A percentile compares a stretch with the other conserved stretches of the same genome.
Evolutionary conservation across 1,139 yeast species (phyloP).

Genomic region (Geotrichum siamense): DNA sequence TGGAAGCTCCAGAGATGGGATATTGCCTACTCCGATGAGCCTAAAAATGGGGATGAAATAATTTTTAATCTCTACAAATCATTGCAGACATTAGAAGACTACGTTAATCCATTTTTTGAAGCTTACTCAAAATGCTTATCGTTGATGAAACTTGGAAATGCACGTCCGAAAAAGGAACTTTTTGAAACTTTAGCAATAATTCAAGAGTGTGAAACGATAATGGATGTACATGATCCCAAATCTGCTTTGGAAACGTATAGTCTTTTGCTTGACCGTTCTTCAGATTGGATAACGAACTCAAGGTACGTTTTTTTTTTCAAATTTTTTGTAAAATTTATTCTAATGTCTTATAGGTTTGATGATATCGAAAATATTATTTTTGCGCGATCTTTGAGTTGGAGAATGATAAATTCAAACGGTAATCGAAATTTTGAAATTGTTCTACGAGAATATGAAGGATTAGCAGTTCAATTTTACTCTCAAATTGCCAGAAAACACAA

Average conservation of each 20-base stretch:
- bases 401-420: constrained; percentile 9
- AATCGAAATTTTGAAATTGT: constrained; percentile 3
- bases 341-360: constrained; percentile 12
- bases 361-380: constrained; percentile 21
- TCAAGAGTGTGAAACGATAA: constrained; percentile 15
- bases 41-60: constrained; percentile 37
- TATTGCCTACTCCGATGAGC: constrained; percentile 39
- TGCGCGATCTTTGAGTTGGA: constrained; percentile 25
- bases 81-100: constrained; percentile 1
- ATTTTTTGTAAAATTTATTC: neutral
- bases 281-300: constrained; percentile 11
- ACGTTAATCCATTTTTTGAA: constrained; percentile 4
- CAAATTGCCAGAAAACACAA: constrained; percentile 11
- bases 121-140: constrained; percentile 9
- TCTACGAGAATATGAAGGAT: constrained; percentile 9
- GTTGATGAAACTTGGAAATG: neutral
- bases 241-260: neutral
- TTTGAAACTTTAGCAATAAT: constrained; percentile 13
- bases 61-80: constrained; percentile 36
- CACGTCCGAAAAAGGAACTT: neutral
- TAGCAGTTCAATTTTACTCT: constrained; percentile 8
- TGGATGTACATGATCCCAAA: constrained; percentile 5
- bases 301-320: constrained; percentile 8
- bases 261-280: neutral
- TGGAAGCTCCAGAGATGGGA: constrained; percentile 69